Conservation (phyloP, 2,329 filamentous ascomycete genomes). For the Lachnellula occidentalis region DNA sequence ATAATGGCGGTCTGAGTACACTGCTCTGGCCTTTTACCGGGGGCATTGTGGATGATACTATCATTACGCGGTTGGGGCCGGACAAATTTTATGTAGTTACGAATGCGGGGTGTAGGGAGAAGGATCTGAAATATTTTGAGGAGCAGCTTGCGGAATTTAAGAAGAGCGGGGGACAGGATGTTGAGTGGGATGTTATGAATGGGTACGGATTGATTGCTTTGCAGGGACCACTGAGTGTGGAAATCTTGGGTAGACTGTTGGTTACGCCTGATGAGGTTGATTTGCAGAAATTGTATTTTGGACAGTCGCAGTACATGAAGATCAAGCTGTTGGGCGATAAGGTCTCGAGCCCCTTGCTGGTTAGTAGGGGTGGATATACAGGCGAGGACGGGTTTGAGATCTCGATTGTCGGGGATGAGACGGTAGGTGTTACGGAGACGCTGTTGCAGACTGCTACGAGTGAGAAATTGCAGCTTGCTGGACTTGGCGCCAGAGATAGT, state of each 20-base stretch:
- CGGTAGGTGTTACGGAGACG: conserved; percentile 60
- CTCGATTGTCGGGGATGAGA: conserved; percentile 66
- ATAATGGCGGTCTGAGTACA: conserved; percentile 77
- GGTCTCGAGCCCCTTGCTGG: conserved; percentile 52
- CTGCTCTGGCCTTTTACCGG: conserved; percentile 75
- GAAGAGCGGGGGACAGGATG: conserved; percentile 48
- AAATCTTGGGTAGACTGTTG: conserved; percentile 62
- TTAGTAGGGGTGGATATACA: conserved; percentile 90
- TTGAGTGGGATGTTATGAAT: conserved; percentile 65
- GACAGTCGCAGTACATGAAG: conserved; percentile 61
- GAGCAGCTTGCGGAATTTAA: conserved; percentile 60
- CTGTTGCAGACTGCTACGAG: conserved; percentile 48
- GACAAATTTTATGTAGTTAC: conserved; percentile 88
- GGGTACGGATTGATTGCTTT: conserved; percentile 78
- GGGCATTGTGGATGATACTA: conserved; percentile 90
- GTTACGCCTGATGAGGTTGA: conserved; percentile 42
- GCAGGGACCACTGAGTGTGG: conserved; percentile 74
- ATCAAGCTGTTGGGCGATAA: conserved; percentile 54
- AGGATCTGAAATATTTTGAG: conserved; percentile 74
- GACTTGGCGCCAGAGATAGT: conserved; percentile 85
- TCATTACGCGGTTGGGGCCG: conserved; percentile 73
- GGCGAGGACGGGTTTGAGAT: conserved; percentile 99
- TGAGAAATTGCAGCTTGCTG: conserved; percentile 67
- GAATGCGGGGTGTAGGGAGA: conserved; percentile 86
- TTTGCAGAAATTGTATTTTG: conserved; percentile 73